Evolutionary conservation across 1,284 basidiomycete genomes (phyloP).

Genomic region (Thelephora terrestris): DNA sequence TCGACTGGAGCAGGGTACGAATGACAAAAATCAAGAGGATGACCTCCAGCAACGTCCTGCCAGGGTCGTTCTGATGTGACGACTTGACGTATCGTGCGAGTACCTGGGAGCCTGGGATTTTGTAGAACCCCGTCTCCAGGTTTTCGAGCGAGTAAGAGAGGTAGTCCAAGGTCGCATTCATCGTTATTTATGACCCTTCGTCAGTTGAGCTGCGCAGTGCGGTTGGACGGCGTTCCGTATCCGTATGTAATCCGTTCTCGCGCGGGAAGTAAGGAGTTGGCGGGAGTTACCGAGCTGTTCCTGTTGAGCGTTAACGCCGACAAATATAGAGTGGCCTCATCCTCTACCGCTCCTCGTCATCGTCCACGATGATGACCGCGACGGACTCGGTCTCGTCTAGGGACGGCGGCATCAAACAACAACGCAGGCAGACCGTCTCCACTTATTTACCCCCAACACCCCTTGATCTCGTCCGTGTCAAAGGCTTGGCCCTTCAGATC

Average conservation of each 20-base stretch:
- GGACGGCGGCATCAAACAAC: conserved; percentile 11
- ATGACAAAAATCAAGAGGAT: conserved; percentile 86
- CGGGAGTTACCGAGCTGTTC: too few relatives aligned
- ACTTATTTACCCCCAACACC: conserved; percentile 24
- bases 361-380: background rate
- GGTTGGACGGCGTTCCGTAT: too few relatives aligned
- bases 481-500: background rate
- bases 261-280: too few relatives aligned
- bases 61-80: conserved; percentile 87
- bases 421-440: conserved; percentile 27
- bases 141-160: conserved; percentile 44
- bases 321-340: too few relatives aligned
- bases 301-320: too few relatives aligned
- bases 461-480: conserved; percentile 23
- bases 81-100: conserved; percentile 86
- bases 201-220: too few relatives aligned
- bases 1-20: conserved; percentile 79
- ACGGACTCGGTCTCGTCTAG: conserved; percentile 21
- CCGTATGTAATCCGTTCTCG: too few relatives aligned
- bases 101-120: conserved; percentile 83
- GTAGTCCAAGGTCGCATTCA: conserved; percentile 54
- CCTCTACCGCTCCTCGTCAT: too few relatives aligned
- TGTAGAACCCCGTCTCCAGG: conserved; percentile 54
- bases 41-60: conserved; percentile 84
- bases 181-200: conserved; percentile 21